A percentile compares a stretch with the other conserved stretches of the same genome.
Evolutionary conservation across 495 filamentous ascomycete genomes (phyloP).

Genomic region (Tuber calosporum): DNA sequence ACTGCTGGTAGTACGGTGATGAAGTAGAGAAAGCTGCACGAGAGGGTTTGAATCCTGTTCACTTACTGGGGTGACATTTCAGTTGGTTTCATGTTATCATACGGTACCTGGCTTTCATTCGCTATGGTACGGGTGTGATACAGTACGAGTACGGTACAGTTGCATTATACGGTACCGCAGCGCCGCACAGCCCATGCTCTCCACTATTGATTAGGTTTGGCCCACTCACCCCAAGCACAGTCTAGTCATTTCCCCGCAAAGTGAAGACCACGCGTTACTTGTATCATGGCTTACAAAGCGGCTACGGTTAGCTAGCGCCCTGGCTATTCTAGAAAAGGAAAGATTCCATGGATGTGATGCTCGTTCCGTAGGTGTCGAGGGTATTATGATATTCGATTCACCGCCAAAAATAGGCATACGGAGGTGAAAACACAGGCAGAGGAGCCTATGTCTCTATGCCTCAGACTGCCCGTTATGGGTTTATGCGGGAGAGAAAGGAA

Average conservation of each 20-base stretch:
- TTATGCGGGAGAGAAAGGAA: neutral
- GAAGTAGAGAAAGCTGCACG: neutral
- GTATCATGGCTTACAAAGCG: neutral
- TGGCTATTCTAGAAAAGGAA: neutral
- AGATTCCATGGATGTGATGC: too few species aligned
- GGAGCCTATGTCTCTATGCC: neutral
- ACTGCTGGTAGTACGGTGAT: neutral
- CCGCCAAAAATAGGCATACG: too few species aligned
- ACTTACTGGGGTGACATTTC: neutral
- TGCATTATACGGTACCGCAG: neutral
- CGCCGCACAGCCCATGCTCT: neutral
- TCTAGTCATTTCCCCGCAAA: neutral
- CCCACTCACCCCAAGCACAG: neutral
- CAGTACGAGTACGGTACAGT: too few species aligned
- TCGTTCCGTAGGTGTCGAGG: too few species aligned
- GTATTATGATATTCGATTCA: too few species aligned
- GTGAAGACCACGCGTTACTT: neutral
- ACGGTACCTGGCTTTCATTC: neutral
- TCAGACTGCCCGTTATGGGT: neutral
- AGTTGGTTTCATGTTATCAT: neutral
- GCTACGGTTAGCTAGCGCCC: neutral
- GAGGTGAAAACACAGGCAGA: neutral
- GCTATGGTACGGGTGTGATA: neutral
- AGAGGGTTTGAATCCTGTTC: neutral
- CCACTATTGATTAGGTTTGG: neutral